Percentiles rank a stretch among this genome's conserved stretches.
phyloP scores from a whole-genome alignment of 257 asterid species.

The Solanum ossicruentum region DNA sequence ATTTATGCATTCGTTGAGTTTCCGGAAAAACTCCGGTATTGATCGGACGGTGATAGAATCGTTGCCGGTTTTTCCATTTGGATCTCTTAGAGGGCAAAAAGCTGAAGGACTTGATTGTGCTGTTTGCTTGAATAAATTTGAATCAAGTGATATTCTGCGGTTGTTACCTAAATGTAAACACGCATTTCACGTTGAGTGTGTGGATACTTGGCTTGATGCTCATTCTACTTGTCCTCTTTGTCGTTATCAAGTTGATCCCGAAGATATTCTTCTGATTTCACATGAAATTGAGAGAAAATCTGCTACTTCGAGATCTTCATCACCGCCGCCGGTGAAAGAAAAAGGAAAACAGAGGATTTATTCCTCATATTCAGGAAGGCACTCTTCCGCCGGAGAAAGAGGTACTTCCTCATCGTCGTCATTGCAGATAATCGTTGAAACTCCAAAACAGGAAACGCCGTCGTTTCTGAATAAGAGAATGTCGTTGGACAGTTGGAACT shows the following conservation, averaged over 20 bases:
- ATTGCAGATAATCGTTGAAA: conserved; percentile 36
- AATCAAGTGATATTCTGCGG: conserved; percentile 39
- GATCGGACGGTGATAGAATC: conserved; percentile 41
- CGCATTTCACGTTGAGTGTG: conserved; percentile 84
- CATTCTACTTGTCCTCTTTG: conserved; percentile 93
- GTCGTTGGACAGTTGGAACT: conserved; percentile 55
- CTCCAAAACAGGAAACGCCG: conserved; percentile 4
- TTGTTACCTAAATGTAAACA: conserved; percentile 75
- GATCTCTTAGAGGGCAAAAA: conserved; percentile 57
- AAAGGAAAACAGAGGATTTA: neutral
- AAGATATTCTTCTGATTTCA: conserved; percentile 47
- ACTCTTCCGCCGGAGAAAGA: conserved; percentile 54
- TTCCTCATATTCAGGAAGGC: conserved; percentile 40
- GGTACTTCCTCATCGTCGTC: neutral
- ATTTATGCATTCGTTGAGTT: neutral
- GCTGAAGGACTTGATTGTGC: conserved; percentile 73
- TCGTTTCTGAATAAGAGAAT: conserved; percentile 15
- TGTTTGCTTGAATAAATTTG: conserved; percentile 60
- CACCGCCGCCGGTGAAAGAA: neutral
- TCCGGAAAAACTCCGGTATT: conserved; percentile 43
- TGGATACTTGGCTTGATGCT: conserved; percentile 83
- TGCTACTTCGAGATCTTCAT: neutral
- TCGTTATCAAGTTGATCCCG: conserved; percentile 73
- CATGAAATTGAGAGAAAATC: neutral
- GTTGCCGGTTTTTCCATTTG: conserved; percentile 61